Base-by-base conservation (phyloP, 2,329 filamentous ascomycete species). In the Phaeosphaeria sp. region DNA sequence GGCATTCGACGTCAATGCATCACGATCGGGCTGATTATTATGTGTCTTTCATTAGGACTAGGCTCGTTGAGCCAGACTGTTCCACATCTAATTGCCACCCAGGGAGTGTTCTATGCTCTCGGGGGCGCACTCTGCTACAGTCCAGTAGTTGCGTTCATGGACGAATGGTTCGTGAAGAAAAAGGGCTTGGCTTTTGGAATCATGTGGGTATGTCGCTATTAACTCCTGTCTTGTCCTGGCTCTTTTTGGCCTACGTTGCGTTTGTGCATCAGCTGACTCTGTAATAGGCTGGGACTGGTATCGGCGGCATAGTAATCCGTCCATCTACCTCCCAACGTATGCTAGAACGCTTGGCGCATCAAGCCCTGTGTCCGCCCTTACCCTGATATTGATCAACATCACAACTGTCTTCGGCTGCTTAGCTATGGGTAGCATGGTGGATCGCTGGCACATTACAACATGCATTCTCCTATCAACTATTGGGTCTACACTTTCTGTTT, bases 161-260 rank as follows among this genome's bases (percentile, higher is more conserved):
- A 88, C 59, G 84, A 88, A 68, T 89, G 86, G 85, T 89, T 88
- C 68, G 79, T 85, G 21, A 78, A 77, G 43, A 81, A 82, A 44
- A 86, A 86, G 50, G 85, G 86, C 0, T 73, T 89, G 33, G 86
- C 86, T 1, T 87, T 85, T 64, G 88, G 88, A n/a, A 81, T 87
- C 50, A 86, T 89, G 81, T 88, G 84, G 82, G 53, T 59, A 30
- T 21, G 42, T 52, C 6, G 3, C 13, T 13, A 7, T 13, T 13
- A 15, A 15, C 3, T 11, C 11, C 21, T 17, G n/a, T n/a, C n/a
- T n/a, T n/a, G n/a, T n/a, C n/a, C n/a, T n/a, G n/a, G n/a, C n/a
- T n/a, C n/a, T n/a, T n/a, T n/a, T n/a, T n/a, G n/a, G n/a, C n/a
- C n/a, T n/a, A n/a, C n/a, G n/a, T n/a, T n/a, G n/a, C 1, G 20